Conservation (phyloP, 495 filamentous ascomycete genomes). For the Penicillium daleae region DNA sequence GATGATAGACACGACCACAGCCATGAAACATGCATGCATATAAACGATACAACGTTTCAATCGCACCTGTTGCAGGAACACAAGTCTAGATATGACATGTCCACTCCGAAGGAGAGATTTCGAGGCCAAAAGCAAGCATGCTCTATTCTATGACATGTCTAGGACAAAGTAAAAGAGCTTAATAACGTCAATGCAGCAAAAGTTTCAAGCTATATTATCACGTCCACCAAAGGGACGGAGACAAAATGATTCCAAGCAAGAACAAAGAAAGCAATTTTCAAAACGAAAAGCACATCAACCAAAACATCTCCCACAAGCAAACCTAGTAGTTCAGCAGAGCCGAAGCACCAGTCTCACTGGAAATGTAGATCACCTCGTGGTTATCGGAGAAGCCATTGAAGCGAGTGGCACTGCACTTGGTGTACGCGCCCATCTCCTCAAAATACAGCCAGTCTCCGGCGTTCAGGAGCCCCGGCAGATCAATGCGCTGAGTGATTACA, state of each 20-base stretch:
- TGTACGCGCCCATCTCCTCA: constrained; percentile 98
- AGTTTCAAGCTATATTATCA: constrained; percentile 4
- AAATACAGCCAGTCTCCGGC: constrained; percentile 98
- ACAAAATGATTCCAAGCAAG: constrained; percentile 1
- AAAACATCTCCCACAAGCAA: background rate
- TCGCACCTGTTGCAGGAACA: background rate
- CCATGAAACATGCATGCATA: background rate
- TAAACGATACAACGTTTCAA: background rate
- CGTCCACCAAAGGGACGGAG: background rate
- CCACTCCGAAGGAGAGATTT: background rate
- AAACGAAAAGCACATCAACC: background rate
- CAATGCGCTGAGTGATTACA: constrained; percentile 78
- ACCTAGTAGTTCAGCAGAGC: constrained; percentile 66
- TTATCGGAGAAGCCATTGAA: constrained; percentile 98
- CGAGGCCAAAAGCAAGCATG: background rate
- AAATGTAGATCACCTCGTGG: constrained; percentile 92
- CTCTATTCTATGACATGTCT: background rate
- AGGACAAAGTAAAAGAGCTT: constrained; percentile 1
- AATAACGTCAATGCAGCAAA: constrained; percentile 2
- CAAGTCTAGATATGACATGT: background rate
- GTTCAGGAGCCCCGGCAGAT: constrained; percentile 72
- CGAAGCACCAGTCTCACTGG: constrained; percentile 83
- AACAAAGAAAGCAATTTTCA: background rate
- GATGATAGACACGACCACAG: background rate
- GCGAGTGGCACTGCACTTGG: constrained; percentile 91